Conservation (phyloP, 2,329 filamentous ascomycete genomes). For the Botryotinia globosa region DNA sequence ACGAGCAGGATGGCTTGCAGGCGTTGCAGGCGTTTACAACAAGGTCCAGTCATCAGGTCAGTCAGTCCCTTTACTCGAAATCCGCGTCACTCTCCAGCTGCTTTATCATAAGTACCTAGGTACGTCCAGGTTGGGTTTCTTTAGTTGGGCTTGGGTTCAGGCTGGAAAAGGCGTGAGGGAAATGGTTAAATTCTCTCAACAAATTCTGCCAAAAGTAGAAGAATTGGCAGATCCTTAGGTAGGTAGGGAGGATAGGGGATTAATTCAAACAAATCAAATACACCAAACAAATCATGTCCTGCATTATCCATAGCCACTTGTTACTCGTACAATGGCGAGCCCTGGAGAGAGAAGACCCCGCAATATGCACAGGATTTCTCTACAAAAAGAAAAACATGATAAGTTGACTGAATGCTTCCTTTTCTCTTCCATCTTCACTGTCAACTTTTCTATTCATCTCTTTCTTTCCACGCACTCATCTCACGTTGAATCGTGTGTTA, state of each 20-base stretch:
- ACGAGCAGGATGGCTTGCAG: not conserved
- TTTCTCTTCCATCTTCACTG: not conserved
- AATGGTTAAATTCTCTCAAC: not conserved
- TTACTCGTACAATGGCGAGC: not conserved
- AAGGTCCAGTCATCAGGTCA: not conserved
- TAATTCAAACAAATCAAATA: not conserved
- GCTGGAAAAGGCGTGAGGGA: not conserved
- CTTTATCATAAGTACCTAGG: too few relatives aligned
- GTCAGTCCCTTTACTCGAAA: not conserved
- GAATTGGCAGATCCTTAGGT: not conserved
- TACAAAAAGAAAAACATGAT: not conserved
- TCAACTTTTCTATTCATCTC: not conserved
- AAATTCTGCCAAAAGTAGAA: not conserved
- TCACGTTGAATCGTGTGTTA: not conserved
- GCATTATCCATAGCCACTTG: not conserved
- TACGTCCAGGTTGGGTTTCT: not conserved
- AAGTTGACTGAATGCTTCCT: not conserved
- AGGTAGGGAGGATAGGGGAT: not conserved
- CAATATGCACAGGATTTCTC: not conserved
- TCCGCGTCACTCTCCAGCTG: not conserved
- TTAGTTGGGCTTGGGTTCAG: constrained; percentile 1
- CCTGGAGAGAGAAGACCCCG: not conserved
- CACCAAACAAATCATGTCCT: not conserved
- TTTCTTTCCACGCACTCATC: too few relatives aligned
- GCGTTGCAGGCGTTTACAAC: not conserved